phyloP scores from a whole-genome alignment of 2,329 filamentous ascomycete genomes.

The Aspergillus flavus region DNA sequence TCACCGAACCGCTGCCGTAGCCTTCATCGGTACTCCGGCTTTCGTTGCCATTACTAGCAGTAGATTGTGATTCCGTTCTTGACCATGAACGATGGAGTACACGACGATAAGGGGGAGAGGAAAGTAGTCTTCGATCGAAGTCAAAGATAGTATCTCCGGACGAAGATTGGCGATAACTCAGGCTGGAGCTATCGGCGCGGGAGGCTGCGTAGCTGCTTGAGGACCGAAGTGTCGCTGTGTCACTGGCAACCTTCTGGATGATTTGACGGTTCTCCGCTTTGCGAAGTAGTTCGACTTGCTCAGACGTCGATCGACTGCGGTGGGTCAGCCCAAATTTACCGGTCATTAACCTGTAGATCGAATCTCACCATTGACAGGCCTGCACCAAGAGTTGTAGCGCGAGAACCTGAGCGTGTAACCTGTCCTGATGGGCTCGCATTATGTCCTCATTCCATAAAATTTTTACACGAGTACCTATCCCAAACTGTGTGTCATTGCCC shows the following conservation, averaged over 20 bases:
- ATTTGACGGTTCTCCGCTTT: conserved; percentile 36
- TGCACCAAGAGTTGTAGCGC: conserved; percentile 43
- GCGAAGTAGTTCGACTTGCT: conserved; percentile 39
- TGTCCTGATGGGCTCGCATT: conserved; percentile 39
- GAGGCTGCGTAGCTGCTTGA: conserved; percentile 29
- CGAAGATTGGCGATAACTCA: conserved; percentile 29
- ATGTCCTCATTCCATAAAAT: conserved; percentile 41
- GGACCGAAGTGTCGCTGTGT: conserved; percentile 38
- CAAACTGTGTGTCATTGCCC: conserved; percentile 20
- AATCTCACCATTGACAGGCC: conserved; percentile 41
- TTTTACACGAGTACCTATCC: conserved; percentile 31
- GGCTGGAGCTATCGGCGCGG: conserved; percentile 27
- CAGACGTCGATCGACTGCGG: conserved; percentile 34
- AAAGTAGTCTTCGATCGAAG: conserved; percentile 33
- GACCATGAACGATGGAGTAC: conserved; percentile 17
- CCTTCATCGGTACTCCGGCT: conserved; percentile 31
- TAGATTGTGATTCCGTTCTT: conserved; percentile 11
- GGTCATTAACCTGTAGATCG: not conserved
- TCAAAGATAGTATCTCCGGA: conserved; percentile 36
- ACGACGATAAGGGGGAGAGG: conserved; percentile 29
- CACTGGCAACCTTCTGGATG: conserved; percentile 40
- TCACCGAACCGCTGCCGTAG: conserved; percentile 27
- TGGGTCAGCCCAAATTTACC: not conserved
- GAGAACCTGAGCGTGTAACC: conserved; percentile 39
- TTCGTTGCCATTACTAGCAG: conserved; percentile 12